Percentiles rank a stretch among this genome's conserved stretches.
Conservation (phyloP, 345 rosid genomes). For the Pseudoturritis turrita region DNA sequence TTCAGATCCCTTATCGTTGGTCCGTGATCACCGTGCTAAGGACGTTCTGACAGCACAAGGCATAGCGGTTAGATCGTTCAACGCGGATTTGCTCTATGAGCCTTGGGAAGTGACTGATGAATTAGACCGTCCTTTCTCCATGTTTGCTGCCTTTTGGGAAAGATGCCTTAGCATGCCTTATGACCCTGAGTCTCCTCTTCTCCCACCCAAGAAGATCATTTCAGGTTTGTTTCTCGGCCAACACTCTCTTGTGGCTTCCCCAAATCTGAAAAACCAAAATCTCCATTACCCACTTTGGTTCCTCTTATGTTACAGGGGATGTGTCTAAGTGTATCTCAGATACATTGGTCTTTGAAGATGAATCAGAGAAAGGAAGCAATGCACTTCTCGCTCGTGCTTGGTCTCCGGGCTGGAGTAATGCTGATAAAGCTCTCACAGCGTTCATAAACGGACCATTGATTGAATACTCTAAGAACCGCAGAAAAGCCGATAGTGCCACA, state of each 20-base stretch:
- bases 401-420: constrained; percentile 98
- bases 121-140: constrained; percentile 67
- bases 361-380: constrained; percentile 91
- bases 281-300: not conserved
- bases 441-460: constrained; percentile 82
- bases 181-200: constrained; percentile 97
- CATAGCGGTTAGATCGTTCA: constrained; percentile 68
- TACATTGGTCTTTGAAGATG: constrained; percentile 77
- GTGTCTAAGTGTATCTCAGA: constrained; percentile 64
- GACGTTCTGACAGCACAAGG: constrained; percentile 72
- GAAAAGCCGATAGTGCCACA: constrained; percentile 97
- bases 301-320: constrained; percentile 52
- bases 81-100: constrained; percentile 96
- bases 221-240: constrained; percentile 47
- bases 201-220: constrained; percentile 90
- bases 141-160: constrained; percentile 85
- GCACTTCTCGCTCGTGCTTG: constrained; percentile 97
- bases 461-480: constrained; percentile 80
- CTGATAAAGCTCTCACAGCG: constrained; percentile 81
- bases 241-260: not conserved
- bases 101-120: constrained; percentile 95
- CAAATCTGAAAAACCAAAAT: not conserved
- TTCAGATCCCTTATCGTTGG: constrained; percentile 90
- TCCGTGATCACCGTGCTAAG: constrained; percentile 92
- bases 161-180: constrained; percentile 94